phyloP scores from a whole-genome alignment of 179 eudicot genomes.

The Corrigiola litoralis region DNA sequence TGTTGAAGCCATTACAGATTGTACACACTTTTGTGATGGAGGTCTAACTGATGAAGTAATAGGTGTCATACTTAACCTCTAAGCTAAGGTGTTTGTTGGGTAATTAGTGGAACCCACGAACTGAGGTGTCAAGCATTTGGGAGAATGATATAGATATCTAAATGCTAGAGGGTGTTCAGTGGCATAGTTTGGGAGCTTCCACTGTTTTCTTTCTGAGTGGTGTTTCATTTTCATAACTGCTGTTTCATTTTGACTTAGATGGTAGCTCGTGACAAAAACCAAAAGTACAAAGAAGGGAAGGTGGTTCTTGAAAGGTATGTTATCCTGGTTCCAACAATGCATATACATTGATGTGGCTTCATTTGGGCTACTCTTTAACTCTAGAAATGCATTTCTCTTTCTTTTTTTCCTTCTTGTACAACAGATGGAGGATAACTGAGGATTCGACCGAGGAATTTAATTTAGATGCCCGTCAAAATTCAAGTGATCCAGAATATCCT shows the following conservation, averaged over 20 bases:
- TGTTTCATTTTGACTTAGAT: slow-evolving; percentile 18
- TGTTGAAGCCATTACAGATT: too few relatives aligned
- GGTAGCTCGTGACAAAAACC: slow-evolving; percentile 37
- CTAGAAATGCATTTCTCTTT: background rate
- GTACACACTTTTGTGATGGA: too few relatives aligned
- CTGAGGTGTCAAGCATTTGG: too few relatives aligned
- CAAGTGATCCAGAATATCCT: slow-evolving; percentile 35
- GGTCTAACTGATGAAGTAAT: too few relatives aligned
- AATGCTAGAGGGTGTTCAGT: too few relatives aligned
- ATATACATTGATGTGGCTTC: background rate
- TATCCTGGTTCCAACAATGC: background rate
- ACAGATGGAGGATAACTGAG: slow-evolving; percentile 34
- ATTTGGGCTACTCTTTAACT: background rate
- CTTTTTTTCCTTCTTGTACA: background rate
- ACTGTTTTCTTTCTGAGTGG: too few relatives aligned
- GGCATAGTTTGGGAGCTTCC: too few relatives aligned
- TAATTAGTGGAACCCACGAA: too few relatives aligned
- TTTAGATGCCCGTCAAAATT: slow-evolving; percentile 25
- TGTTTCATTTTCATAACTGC: background rate
- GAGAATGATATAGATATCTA: too few relatives aligned
- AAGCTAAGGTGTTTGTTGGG: too few relatives aligned
- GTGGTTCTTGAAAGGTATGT: slow-evolving; percentile 40
- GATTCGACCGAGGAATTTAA: slow-evolving; percentile 25
- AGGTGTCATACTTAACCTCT: too few relatives aligned
- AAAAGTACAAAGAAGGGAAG: slow-evolving; percentile 38